A percentile compares a stretch with the other conserved stretches of the same genome.
Conservation (phyloP, 73 alveolate genomes). For the Paramecium caudatum region DNA sequence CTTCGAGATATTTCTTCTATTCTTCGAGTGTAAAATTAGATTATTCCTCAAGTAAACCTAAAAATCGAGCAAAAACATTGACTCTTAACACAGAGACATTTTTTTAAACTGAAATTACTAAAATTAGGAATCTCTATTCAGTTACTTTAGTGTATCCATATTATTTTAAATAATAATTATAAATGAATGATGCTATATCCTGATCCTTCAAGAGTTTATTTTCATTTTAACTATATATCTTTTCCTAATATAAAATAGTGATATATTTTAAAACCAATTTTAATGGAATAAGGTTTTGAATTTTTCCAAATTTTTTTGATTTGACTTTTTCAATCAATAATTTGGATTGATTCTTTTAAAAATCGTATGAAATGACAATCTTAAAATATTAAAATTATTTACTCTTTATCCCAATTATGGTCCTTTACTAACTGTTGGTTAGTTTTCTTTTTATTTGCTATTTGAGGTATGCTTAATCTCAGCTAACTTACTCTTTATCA, state of each 20-base stretch:
- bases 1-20: slow-evolving; percentile 70
- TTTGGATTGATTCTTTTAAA: slow-evolving; percentile 50
- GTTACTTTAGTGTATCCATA: slow-evolving; percentile 72
- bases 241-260: slow-evolving; percentile 54
- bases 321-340: slow-evolving; percentile 59
- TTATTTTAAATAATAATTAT: slow-evolving; percentile 62
- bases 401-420: slow-evolving; percentile 63
- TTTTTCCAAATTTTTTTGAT: slow-evolving; percentile 29
- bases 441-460: background rate
- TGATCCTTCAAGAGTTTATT: slow-evolving; percentile 56
- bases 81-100: slow-evolving; percentile 53
- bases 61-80: slow-evolving; percentile 67
- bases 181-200: slow-evolving; percentile 63
- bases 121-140: slow-evolving; percentile 59
- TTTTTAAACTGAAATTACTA: slow-evolving; percentile 47
- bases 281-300: slow-evolving; percentile 51
- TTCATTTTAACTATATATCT: slow-evolving; percentile 39
- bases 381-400: background rate
- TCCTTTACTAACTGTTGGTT: background rate
- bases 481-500: background rate
- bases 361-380: slow-evolving; percentile 56
- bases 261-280: slow-evolving; percentile 70
- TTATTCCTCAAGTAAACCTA: slow-evolving; percentile 60
- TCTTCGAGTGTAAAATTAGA: slow-evolving; percentile 65
- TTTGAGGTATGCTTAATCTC: background rate